These are phyloP conservation scores for Aquilaria sinensis DNA, from an alignment of 345 rosid genomes.

Conservation along the genomic window DNA sequence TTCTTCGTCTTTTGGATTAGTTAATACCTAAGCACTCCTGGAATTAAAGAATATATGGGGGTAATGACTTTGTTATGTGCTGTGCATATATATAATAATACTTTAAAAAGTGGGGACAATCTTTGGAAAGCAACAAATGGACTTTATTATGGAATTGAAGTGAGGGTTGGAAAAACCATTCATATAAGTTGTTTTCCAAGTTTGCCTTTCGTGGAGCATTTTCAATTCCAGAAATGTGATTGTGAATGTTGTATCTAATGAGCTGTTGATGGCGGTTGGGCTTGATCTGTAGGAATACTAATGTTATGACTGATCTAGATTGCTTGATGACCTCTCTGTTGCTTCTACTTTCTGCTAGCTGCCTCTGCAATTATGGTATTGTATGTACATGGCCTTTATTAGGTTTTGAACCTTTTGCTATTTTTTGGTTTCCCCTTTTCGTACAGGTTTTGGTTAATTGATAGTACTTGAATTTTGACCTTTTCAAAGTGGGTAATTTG, in stretches of 20 bases:
- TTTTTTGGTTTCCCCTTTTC: too few species aligned
- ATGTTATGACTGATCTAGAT: too few species aligned
- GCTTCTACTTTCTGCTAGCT: background rate
- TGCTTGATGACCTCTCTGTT: too few species aligned
- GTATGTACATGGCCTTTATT: background rate
- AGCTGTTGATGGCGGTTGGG: too few species aligned
- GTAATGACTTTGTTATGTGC: conserved; percentile 17
- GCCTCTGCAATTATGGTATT: conserved; percentile 12
- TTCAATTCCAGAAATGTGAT: conserved; percentile 13
- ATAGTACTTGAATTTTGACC: too few species aligned
- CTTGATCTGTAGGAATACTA: too few species aligned
- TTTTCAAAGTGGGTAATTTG: too few species aligned
- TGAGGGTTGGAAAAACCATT: conserved; percentile 2
- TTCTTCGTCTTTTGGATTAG: conserved; percentile 28
- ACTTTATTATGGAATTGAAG: conserved; percentile 8
- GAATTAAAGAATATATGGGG: conserved; percentile 16
- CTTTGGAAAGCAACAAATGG: conserved; percentile 21
- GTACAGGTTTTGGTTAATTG: too few species aligned
- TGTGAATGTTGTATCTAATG: conserved; percentile 3
- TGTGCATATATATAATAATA: background rate
- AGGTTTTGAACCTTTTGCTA: too few species aligned
- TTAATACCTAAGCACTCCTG: conserved; percentile 12
- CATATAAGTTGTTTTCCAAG: conserved; percentile 9
- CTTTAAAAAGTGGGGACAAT: conserved; percentile 7
- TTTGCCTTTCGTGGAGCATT: conserved; percentile 17